Evolutionary conservation across 768 basidiomycete species (phyloP).

Genomic region (Tricholoma sp.): DNA sequence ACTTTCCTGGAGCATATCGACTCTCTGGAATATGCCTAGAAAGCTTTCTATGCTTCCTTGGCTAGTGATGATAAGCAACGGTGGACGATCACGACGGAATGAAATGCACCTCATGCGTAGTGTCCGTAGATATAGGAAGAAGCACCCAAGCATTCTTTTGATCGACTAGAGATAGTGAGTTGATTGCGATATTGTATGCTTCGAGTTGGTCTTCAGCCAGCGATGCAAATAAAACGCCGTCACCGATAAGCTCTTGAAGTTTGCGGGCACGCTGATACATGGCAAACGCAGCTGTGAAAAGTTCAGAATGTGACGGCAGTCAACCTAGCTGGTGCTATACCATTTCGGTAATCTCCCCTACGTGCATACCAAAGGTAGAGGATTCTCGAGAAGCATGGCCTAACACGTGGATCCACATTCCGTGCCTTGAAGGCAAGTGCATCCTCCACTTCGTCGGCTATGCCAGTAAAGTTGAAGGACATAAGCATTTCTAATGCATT

Average conservation of each 20-base stretch:
- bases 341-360: slow-evolving; percentile 86
- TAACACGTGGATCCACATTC: slow-evolving; percentile 83
- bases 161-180: slow-evolving; percentile 80
- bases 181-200: slow-evolving; percentile 83
- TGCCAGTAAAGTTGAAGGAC: slow-evolving; percentile 77
- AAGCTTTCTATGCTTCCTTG: slow-evolving; percentile 66
- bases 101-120: slow-evolving; percentile 42
- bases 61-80: slow-evolving; percentile 30
- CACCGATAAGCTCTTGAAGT: slow-evolving; percentile 51
- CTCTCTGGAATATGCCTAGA: slow-evolving; percentile 75
- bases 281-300: slow-evolving; percentile 66
- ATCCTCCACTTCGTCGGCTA: slow-evolving; percentile 83
- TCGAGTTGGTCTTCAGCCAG: slow-evolving; percentile 68
- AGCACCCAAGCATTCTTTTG: slow-evolving; percentile 80
- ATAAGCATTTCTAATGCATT: slow-evolving; percentile 75
- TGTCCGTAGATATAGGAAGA: slow-evolving; percentile 49
- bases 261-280: slow-evolving; percentile 93
- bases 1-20: slow-evolving; percentile 55
- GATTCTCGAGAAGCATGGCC: slow-evolving; percentile 84
- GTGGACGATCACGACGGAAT: slow-evolving; percentile 11
- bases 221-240: slow-evolving; percentile 33
- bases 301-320: slow-evolving; percentile 8
- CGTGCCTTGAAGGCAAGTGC: slow-evolving; percentile 89
- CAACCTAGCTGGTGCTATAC: slow-evolving; percentile 40
- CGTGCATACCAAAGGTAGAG: slow-evolving; percentile 92